A percentile compares a stretch with the other conserved stretches of the same genome.
Evolutionary conservation across 345 rosid genomes (phyloP).

Genomic region (Moringa oleifera): DNA sequence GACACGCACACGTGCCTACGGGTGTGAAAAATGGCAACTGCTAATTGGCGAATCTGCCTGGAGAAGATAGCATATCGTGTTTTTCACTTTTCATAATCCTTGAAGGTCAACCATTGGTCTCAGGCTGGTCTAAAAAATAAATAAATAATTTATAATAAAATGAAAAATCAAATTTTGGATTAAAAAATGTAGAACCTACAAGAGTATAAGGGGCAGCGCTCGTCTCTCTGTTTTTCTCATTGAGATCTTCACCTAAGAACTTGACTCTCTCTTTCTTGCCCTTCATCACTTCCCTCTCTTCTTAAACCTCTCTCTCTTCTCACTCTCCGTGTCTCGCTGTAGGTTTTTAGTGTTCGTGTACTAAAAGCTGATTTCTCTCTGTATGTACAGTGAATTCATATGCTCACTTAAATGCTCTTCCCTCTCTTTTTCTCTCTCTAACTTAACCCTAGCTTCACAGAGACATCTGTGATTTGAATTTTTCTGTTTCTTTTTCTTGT

Average conservation of each 20-base stretch:
- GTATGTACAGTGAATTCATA: not conserved
- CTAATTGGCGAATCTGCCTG: not conserved
- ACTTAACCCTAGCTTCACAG: not conserved
- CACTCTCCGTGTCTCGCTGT: not conserved
- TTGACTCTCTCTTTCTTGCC: constrained; percentile 1
- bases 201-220: too few relatives aligned
- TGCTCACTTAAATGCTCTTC: constrained; percentile 5
- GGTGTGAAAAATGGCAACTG: not conserved
- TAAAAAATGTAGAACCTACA: constrained; percentile 19
- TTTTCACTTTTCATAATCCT: constrained; percentile 10
- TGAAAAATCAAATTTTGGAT: constrained; percentile 23
- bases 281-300: not conserved
- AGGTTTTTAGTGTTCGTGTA: not conserved
- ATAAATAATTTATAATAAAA: too few relatives aligned
- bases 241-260: too few relatives aligned
- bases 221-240: too few relatives aligned
- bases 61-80: not conserved
- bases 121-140: constrained; percentile 3
- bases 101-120: constrained; percentile 28
- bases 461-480: not conserved
- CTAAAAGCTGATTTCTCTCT: not conserved
- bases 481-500: not conserved
- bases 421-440: not conserved
- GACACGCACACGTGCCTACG: not conserved
- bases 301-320: not conserved